These are phyloP conservation scores for Suhomyces kilbournensis DNA, from an alignment of 805 yeast genomes.

Conservation along the genomic window DNA sequence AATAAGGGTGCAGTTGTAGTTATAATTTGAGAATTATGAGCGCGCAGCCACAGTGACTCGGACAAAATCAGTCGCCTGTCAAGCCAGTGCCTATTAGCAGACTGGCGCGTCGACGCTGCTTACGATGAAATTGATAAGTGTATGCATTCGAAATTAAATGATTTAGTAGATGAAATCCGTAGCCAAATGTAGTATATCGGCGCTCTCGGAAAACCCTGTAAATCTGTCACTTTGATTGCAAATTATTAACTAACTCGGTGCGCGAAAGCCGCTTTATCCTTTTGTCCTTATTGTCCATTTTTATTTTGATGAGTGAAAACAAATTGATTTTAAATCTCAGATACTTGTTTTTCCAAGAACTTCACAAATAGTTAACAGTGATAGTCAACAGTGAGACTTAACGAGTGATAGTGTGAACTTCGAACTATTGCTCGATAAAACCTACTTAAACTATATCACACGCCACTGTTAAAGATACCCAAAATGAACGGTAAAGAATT, in stretches of 20 bases:
- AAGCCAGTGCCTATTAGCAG: background rate
- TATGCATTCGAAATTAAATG: background rate
- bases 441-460: background rate
- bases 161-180: background rate
- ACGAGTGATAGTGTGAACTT: background rate
- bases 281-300: background rate
- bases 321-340: background rate
- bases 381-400: background rate
- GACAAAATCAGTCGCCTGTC: background rate
- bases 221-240: background rate
- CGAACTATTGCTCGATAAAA: background rate
- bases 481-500: constrained; percentile 55
- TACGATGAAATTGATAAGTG: background rate
- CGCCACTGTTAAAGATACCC: background rate
- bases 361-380: background rate
- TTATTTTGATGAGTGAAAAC: background rate
- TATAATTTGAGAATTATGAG: background rate
- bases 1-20: too few relatives aligned
- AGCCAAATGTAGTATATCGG: background rate
- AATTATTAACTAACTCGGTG: background rate
- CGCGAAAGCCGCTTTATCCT: background rate
- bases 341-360: background rate
- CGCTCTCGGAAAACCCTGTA: background rate
- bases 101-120: background rate
- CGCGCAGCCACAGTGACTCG: background rate